Conservation (phyloP, 139 green algal genomes). For the Diplosphaera chodatii region DNA sequence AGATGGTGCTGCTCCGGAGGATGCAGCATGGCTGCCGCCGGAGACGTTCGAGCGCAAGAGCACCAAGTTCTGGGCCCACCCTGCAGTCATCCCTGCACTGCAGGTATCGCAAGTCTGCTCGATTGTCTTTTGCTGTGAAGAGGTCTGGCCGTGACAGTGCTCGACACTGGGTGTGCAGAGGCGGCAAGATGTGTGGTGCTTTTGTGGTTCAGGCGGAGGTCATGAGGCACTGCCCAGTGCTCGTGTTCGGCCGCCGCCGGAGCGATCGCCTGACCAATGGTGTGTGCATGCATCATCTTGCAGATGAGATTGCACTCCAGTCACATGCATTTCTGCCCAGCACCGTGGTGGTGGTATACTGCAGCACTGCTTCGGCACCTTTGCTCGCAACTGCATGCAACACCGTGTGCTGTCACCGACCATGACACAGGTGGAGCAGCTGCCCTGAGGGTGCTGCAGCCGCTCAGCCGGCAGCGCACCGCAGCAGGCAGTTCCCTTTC, state of each 20-base stretch:
- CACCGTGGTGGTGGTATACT: no score
- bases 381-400: no score
- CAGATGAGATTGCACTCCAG: no score
- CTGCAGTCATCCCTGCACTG: conserved; percentile 18
- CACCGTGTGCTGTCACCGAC: no score
- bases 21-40: conserved; percentile 23
- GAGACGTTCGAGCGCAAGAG: conserved; percentile 53
- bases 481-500: conserved; percentile 17
- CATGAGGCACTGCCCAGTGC: conserved; percentile 62
- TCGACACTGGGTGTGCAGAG: no score
- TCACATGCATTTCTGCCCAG: no score
- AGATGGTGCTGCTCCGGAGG: not conserved
- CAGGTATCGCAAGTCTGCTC: not conserved
- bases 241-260: conserved; percentile 56
- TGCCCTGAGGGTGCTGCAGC: not conserved
- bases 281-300: not conserved
- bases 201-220: conserved; percentile 47
- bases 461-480: conserved; percentile 5
- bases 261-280: conserved; percentile 9
- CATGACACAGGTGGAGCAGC: no score
- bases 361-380: no score
- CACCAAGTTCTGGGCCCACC: conserved; percentile 76
- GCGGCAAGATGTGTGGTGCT: no score
- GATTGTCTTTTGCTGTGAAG: no score
- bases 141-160: no score